phyloP scores from a whole-genome alignment of 352 stramenopile genomes.

The Phytophthora multivora region DNA sequence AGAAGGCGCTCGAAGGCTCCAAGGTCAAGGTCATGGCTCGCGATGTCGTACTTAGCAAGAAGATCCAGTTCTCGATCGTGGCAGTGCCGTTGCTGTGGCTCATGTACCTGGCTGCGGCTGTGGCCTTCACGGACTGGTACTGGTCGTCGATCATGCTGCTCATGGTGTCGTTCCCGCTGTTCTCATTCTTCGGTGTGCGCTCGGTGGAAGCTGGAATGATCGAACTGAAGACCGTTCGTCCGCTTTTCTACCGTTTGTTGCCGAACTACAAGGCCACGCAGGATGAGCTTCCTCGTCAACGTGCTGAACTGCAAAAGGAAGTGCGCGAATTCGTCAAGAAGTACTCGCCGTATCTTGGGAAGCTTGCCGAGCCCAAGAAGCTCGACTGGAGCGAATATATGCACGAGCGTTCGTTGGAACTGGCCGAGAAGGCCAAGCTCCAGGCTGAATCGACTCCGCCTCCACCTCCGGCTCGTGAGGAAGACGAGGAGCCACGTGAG shows the following conservation, averaged over 20 bases:
- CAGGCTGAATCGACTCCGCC: conserved; percentile 22
- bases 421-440: conserved; percentile 39
- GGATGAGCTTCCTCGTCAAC: conserved; percentile 73
- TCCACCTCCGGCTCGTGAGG: conserved; percentile 19
- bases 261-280: conserved; percentile 81
- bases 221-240: conserved; percentile 84
- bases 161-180: conserved; percentile 83
- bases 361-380: conserved; percentile 68
- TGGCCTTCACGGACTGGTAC: conserved; percentile 86
- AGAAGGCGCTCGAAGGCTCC: conserved; percentile 84
- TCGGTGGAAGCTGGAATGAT: conserved; percentile 89
- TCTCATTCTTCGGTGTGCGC: conserved; percentile 89
- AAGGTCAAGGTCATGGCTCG: conserved; percentile 92
- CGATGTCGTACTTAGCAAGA: conserved; percentile 93
- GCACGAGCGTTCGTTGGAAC: conserved; percentile 59
- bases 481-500: conserved; percentile 33
- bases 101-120: conserved; percentile 83
- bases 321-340: conserved; percentile 82
- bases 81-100: conserved; percentile 89
- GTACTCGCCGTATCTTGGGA: conserved; percentile 61
- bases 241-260: conserved; percentile 81
- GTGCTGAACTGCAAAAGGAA: conserved; percentile 72
- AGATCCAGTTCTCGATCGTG: conserved; percentile 93
- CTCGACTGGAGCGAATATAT: conserved; percentile 89
- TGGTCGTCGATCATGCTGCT: conserved; percentile 84